A percentile compares a stretch with the other conserved stretches of the same genome.
Conservation (phyloP, 345 rosid species). For the Pugionium dolabratum region DNA sequence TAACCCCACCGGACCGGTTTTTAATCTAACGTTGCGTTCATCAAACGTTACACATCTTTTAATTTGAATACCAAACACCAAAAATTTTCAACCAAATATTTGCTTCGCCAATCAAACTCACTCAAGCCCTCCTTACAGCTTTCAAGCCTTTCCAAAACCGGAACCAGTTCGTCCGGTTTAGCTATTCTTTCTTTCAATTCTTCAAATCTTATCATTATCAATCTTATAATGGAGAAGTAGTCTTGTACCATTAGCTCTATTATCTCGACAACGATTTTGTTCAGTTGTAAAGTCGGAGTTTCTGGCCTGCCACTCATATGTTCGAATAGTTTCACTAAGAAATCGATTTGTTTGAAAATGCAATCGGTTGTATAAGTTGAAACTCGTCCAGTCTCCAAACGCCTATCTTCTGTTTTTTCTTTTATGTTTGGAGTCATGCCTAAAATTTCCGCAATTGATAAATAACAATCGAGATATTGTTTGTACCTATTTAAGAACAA, state of each 20-base stretch:
- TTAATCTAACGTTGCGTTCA: background rate
- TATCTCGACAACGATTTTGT: constrained; percentile 6
- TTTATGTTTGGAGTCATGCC: constrained; percentile 21
- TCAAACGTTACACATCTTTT: background rate
- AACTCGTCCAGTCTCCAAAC: constrained; percentile 19
- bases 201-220: constrained; percentile 28
- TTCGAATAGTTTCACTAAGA: constrained; percentile 23
- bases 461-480: constrained; percentile 25
- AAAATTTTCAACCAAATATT: constrained; percentile 20
- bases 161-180: constrained; percentile 9
- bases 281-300: background rate
- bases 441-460: constrained; percentile 13
- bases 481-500: constrained; percentile 31
- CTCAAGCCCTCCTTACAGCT: constrained; percentile 8
- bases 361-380: constrained; percentile 9
- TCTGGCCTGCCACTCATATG: constrained; percentile 19
- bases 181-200: constrained; percentile 23
- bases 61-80: constrained; percentile 24
- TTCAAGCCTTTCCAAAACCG: constrained; percentile 20
- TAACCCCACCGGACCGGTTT: background rate
- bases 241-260: constrained; percentile 19
- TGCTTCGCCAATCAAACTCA: constrained; percentile 33
- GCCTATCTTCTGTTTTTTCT: constrained; percentile 7
- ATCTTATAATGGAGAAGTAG: constrained; percentile 17
- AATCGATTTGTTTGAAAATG: constrained; percentile 23